These are phyloP conservation scores for Phycomyces blakesleeanus DNA, from an alignment of 192 early-diverging fungal species.

Conservation along the genomic window DNA sequence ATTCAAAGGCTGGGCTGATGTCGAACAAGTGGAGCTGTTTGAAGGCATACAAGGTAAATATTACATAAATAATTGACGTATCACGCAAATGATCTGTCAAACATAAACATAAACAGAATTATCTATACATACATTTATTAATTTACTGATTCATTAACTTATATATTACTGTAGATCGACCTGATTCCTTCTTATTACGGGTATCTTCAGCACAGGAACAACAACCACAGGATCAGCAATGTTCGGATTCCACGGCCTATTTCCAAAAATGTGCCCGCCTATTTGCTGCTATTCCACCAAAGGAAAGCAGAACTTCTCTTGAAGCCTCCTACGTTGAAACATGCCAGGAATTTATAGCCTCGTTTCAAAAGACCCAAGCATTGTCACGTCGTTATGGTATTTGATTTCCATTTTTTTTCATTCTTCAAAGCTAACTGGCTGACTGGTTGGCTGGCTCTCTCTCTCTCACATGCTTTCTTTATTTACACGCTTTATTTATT, in stretches of 20 bases:
- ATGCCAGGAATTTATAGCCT: slow-evolving; percentile 4
- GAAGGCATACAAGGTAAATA: slow-evolving; percentile 14
- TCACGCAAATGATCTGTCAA: neutral
- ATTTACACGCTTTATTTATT: too few relatives aligned
- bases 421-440: too few relatives aligned
- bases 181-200: slow-evolving; percentile 26
- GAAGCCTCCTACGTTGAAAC: neutral
- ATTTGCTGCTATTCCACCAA: slow-evolving; percentile 1
- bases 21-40: slow-evolving; percentile 34
- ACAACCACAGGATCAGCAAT: neutral
- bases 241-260: slow-evolving; percentile 14
- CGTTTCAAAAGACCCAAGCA: slow-evolving; percentile 10
- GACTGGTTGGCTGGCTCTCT: too few relatives aligned
- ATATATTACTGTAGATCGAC: too few relatives aligned
- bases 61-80: too few relatives aligned
- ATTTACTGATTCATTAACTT: neutral
- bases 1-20: slow-evolving; percentile 38
- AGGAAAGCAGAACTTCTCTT: neutral
- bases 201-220: slow-evolving; percentile 10
- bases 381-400: slow-evolving; percentile 19
- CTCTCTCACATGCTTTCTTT: too few relatives aligned
- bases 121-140: neutral
- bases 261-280: slow-evolving; percentile 23
- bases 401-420: too few relatives aligned
- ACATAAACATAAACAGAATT: neutral